These are phyloP conservation scores for Wickerhamomyces tratensis DNA, from an alignment of 805 yeast species.

Conservation along the genomic window DNA sequence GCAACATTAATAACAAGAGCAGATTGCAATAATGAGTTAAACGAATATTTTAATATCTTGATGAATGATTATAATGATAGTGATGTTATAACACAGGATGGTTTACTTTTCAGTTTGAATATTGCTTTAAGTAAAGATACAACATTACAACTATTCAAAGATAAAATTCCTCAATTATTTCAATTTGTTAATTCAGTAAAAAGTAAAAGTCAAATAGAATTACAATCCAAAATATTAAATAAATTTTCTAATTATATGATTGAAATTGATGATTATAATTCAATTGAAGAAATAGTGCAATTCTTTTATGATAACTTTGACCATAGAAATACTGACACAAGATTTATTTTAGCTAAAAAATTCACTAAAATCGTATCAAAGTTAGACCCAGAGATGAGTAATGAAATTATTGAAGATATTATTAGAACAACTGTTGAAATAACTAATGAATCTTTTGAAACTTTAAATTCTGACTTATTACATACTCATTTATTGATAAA, in stretches of 20 bases:
- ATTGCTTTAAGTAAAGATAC: conserved; percentile 14
- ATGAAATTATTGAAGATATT: conserved; percentile 28
- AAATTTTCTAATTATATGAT: conserved; percentile 11
- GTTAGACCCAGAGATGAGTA: conserved; percentile 26
- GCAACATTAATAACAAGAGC: conserved; percentile 22
- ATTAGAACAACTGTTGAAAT: conserved; percentile 13
- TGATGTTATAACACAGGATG: conserved; percentile 3
- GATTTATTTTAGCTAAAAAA: conserved; percentile 63
- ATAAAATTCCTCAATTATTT: neutral
- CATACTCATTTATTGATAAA: conserved; percentile 25
- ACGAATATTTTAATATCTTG: conserved; percentile 8
- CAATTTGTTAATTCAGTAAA: neutral
- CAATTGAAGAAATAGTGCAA: conserved; percentile 39
- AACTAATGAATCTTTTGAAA: conserved; percentile 20
- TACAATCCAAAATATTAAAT: conserved; percentile 14
- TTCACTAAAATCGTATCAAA: conserved; percentile 36
- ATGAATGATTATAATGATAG: conserved; percentile 8
- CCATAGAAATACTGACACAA: conserved; percentile 41
- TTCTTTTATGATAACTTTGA: conserved; percentile 34
- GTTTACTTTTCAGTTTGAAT: conserved; percentile 10
- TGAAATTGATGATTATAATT: conserved; percentile 7
- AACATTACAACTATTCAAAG: neutral
- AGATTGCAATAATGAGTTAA: conserved; percentile 7
- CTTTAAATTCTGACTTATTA: conserved; percentile 21
- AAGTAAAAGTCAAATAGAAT: conserved; percentile 6